phyloP scores from a whole-genome alignment of 768 basidiomycete species.

The Suillus variegatus region DNA sequence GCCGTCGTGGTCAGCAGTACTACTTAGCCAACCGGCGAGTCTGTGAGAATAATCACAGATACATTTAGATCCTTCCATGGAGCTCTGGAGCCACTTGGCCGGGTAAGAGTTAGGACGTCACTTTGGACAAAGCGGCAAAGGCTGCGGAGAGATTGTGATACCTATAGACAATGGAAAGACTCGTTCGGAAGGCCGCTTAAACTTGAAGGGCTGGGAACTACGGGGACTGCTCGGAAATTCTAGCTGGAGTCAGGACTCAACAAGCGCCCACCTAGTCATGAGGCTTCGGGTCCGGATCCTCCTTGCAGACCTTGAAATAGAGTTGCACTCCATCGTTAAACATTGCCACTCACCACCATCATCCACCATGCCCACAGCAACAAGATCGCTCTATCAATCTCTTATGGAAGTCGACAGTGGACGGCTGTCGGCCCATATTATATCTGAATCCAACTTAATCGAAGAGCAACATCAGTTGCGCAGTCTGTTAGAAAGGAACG shows the following conservation, averaged over 20 bases:
- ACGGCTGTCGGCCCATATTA: conserved; percentile 15
- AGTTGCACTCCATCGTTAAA: not conserved
- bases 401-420: conserved; percentile 27
- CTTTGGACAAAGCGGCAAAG: not conserved
- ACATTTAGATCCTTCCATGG: not conserved
- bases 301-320: not conserved
- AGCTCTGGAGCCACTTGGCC: not conserved
- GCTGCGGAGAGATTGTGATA: not conserved
- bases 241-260: not conserved
- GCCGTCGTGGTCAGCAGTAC: not conserved
- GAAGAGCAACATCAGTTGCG: conserved; percentile 23
- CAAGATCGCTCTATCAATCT: conserved; percentile 26
- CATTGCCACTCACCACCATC: conserved; percentile 1
- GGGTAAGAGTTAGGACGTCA: not conserved
- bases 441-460: conserved; percentile 25
- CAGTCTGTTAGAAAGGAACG: conserved; percentile 30
- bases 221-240: not conserved
- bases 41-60: not conserved
- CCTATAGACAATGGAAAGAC: not conserved
- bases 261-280: not conserved
- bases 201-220: not conserved
- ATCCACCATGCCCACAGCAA: conserved; percentile 12
- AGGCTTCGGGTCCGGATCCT: not conserved
- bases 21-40: not conserved
- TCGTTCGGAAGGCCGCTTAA: not conserved